These are phyloP conservation scores for Globisporangium radiosum DNA, from an alignment of 352 stramenopile genomes.

Conservation along the genomic window DNA sequence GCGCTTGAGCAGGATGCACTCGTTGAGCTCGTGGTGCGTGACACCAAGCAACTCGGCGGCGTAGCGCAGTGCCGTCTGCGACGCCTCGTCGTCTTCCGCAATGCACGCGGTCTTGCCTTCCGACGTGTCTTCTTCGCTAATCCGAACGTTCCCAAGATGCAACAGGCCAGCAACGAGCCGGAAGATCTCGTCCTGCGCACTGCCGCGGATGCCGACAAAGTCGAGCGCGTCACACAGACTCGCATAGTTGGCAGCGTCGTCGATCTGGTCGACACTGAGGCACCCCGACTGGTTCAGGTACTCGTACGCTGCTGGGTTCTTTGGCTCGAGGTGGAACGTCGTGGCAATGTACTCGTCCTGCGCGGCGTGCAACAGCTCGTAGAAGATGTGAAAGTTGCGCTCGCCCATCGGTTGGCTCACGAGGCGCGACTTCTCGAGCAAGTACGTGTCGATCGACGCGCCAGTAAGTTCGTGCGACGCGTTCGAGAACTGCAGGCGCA, in stretches of 20 bases:
- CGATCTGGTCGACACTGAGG: constrained; percentile 57
- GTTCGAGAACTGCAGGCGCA: constrained; percentile 74
- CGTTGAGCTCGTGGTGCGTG: constrained; percentile 45
- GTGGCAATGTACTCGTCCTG: constrained; percentile 38
- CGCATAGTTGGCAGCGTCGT: constrained; percentile 63
- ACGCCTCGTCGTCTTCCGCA: constrained; percentile 29
- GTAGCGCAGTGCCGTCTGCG: constrained; percentile 36
- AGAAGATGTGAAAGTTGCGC: constrained; percentile 86
- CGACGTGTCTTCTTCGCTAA: constrained; percentile 62
- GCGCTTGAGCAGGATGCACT: constrained; percentile 74
- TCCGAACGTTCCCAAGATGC: constrained; percentile 75
- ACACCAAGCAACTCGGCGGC: constrained; percentile 66
- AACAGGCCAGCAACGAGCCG: constrained; percentile 61
- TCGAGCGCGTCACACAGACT: constrained; percentile 58
- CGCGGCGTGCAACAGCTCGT: constrained; percentile 69
- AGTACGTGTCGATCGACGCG: constrained; percentile 83
- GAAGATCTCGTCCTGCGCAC: constrained; percentile 69
- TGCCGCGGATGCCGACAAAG: constrained; percentile 66
- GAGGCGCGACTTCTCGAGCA: constrained; percentile 85
- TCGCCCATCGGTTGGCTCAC: constrained; percentile 71
- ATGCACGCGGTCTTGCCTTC: constrained; percentile 73
- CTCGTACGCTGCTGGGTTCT: constrained; percentile 42
- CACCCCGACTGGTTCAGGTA: constrained; percentile 79
- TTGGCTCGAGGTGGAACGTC: not conserved
- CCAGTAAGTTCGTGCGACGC: constrained; percentile 67